These are phyloP conservation scores for Xylaria intraflava DNA, from an alignment of 495 filamentous ascomycete species.

Conservation along the genomic window DNA sequence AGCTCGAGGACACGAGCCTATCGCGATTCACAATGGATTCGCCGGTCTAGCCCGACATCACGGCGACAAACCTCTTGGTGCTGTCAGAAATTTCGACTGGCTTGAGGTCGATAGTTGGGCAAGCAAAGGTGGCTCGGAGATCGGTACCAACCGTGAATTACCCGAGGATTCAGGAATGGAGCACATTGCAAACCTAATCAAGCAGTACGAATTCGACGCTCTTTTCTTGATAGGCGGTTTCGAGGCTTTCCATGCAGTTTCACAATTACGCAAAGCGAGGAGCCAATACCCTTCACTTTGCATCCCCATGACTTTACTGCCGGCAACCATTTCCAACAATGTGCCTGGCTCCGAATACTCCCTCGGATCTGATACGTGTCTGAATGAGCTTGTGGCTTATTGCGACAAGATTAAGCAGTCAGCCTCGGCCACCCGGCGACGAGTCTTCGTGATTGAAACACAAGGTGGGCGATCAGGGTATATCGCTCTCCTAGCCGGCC, in stretches of 20 bases:
- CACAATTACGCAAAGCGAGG: constrained; percentile 74
- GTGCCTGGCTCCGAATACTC: constrained; percentile 98
- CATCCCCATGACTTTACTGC: constrained; percentile 87
- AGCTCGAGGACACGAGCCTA: constrained; percentile 81
- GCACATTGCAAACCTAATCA: constrained; percentile 76
- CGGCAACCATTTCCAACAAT: constrained; percentile 98
- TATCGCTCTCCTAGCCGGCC: constrained; percentile 81
- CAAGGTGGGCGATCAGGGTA: constrained; percentile 95
- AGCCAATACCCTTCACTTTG: constrained; percentile 74
- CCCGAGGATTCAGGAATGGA: constrained; percentile 78
- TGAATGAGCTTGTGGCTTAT: constrained; percentile 93
- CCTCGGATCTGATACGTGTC: constrained; percentile 90
- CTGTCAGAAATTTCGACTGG: constrained; percentile 82
- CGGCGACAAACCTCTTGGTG: constrained; percentile 67
- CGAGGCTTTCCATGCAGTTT: constrained; percentile 90
- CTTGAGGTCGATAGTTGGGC: constrained; percentile 94
- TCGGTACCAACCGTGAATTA: constrained; percentile 92
- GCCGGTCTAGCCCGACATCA: constrained; percentile 91
- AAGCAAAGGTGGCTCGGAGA: constrained; percentile 93
- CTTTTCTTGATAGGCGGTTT: constrained; percentile 94
- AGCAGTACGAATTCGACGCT: constrained; percentile 80
- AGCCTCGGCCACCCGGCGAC: constrained; percentile 81
- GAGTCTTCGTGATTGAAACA: constrained; percentile 96
- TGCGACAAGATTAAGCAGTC: constrained; percentile 97
- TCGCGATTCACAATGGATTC: constrained; percentile 96